Base-by-base conservation (phyloP, 2,329 filamentous ascomycete species). In the Gaeumannomyces sp. region DNA sequence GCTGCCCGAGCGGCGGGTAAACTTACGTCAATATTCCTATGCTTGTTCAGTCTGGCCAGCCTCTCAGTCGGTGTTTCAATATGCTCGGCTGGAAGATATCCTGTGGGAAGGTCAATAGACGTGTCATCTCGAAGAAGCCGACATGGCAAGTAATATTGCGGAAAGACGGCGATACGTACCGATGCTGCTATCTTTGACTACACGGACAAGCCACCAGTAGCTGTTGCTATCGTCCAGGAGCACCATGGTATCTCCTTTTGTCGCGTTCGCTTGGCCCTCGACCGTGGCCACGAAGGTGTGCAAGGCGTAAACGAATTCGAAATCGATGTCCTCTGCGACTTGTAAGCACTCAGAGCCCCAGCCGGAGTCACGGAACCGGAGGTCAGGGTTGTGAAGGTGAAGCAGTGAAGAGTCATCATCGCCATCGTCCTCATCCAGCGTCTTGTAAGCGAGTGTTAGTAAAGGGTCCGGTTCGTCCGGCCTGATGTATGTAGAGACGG, bases 181-280 rank as follows among this genome's bases (percentile, higher is more conserved):
- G 76, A 99, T 99, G 75, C 93, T 98, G 76, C 91, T 96, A 77
- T 99, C 95, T 77, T 98, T 98, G 64, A 98, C 93, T 60, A 99
- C 91, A 69, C 94, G 86, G 19, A 99, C 95, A 67, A 99, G 85
- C 95, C 95, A 99, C 95, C 95, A 99, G 77, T 99, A 99, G 78
- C 93, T 98, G 79, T 99, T 99, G 79, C 93, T 98, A 73, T 99
- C 95, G 73, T 99, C 95, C 28, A 99, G 85, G 68, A 99, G 82
- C 64, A 98, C 94, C 95, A 99, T 99, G 19, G 94, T 98, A 74
- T 99, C 95, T 63, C 95, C 95, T 78, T 99, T 99, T 45, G 92
- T 96, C 66, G 95, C 95, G 80, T 98, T 99, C 68, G 95, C 95
- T 78, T 99, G 95, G 33, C 95, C 95, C 78, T 99, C 95, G 61